A percentile compares a stretch with the other conserved stretches of the same genome.
Evolutionary conservation across 2,329 filamentous ascomycete genomes (phyloP).

Genomic region (Aureobasidium sp.): DNA sequence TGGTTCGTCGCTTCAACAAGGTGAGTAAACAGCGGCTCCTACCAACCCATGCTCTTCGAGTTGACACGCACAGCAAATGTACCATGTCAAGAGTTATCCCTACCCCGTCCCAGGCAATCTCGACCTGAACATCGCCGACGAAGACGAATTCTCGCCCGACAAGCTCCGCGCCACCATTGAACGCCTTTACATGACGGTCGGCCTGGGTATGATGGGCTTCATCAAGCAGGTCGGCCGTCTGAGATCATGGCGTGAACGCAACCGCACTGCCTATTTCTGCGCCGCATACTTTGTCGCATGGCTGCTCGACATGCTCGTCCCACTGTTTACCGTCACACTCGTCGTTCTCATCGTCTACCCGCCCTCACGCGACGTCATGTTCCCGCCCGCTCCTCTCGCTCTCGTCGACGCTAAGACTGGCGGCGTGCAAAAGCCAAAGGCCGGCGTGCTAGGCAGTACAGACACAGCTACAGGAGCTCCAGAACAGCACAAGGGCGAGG

Average conservation of each 20-base stretch:
- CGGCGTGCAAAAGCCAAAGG: slow-evolving; percentile 67
- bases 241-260: slow-evolving; percentile 70
- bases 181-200: slow-evolving; percentile 72
- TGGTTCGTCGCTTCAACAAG: slow-evolving; percentile 69
- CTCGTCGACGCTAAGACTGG: slow-evolving; percentile 64
- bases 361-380: slow-evolving; percentile 54
- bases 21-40: slow-evolving; percentile 28
- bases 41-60: neutral
- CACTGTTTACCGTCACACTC: slow-evolving; percentile 51
- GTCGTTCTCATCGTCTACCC: slow-evolving; percentile 63
- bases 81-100: slow-evolving; percentile 62
- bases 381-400: slow-evolving; percentile 70
- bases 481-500: slow-evolving; percentile 76
- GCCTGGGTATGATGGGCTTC: slow-evolving; percentile 57
- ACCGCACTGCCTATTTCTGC: slow-evolving; percentile 61
- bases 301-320: slow-evolving; percentile 63
- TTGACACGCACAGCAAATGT: slow-evolving; percentile 47
- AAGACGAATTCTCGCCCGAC: slow-evolving; percentile 79
- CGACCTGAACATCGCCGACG: slow-evolving; percentile 72
- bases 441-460: slow-evolving; percentile 67
- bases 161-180: slow-evolving; percentile 74
- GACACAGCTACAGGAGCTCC: slow-evolving; percentile 75
- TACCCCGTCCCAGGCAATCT: slow-evolving; percentile 58
- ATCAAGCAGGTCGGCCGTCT: slow-evolving; percentile 70
- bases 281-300: slow-evolving; percentile 59